A percentile compares a stretch with the other conserved stretches of the same genome.
Conservation (phyloP, 1,284 basidiomycete species). For the Leccinum subfulvum region DNA sequence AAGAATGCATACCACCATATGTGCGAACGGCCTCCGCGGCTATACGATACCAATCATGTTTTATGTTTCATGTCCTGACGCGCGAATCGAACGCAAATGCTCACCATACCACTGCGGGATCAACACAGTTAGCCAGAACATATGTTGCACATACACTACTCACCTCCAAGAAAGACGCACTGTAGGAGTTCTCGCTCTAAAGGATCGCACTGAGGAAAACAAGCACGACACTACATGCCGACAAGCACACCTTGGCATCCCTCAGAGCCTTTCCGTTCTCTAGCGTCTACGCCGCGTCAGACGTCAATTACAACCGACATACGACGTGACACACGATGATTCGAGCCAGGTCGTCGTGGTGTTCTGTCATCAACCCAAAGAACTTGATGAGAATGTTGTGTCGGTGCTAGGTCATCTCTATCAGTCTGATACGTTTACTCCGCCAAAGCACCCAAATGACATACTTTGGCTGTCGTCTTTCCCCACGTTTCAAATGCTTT, state of each 20-base stretch:
- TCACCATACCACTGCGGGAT: slow-evolving; percentile 70
- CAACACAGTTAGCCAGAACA: slow-evolving; percentile 9
- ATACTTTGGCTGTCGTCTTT: slow-evolving; percentile 76
- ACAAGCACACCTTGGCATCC: slow-evolving; percentile 66
- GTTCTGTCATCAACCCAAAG: slow-evolving; percentile 69
- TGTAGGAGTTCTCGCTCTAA: slow-evolving; percentile 78
- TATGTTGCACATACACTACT: slow-evolving; percentile 9
- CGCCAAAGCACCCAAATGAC: background rate
- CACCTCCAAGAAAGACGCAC: slow-evolving; percentile 84
- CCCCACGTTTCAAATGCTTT: slow-evolving; percentile 81
- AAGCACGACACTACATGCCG: background rate
- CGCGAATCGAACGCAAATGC: slow-evolving; percentile 18
- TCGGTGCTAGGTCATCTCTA: slow-evolving; percentile 49
- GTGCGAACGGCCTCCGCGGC: slow-evolving; percentile 87
- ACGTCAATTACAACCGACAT: slow-evolving; percentile 16
- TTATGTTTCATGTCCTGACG: background rate
- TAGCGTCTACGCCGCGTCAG: slow-evolving; percentile 56
- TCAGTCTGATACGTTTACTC: slow-evolving; percentile 2
- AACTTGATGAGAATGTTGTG: slow-evolving; percentile 80
- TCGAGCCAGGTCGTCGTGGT: slow-evolving; percentile 78
- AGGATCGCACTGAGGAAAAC: slow-evolving; percentile 2
- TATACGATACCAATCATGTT: slow-evolving; percentile 26
- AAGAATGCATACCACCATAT: slow-evolving; percentile 61
- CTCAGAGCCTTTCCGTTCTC: slow-evolving; percentile 90
- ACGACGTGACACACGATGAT: slow-evolving; percentile 60